Base-by-base conservation (phyloP, 371 early-diverging fungal genomes). In the Actinomucor elegans region DNA sequence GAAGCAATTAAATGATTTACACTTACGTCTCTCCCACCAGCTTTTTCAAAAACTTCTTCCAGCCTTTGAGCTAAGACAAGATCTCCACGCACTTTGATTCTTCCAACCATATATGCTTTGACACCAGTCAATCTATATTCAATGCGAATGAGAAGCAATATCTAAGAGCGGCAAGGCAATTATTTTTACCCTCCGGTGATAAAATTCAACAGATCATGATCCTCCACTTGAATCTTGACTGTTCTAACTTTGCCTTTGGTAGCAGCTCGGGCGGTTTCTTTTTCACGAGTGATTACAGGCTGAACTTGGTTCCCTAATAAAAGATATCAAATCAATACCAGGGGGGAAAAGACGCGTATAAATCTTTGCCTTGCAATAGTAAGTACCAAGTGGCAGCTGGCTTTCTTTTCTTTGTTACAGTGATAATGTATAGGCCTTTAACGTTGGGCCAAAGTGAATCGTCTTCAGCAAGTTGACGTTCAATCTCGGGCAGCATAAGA, bases 121-220 rank as follows among this genome's bases (percentile, higher is more conserved):
- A 74, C 61, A 10, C 74, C 74, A 17, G 67, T 69, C 63, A 74
- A 52, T 7, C 74, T 73, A 17, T 23, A 24, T n/a, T 34, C 11
- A 11, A 40, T 34, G 35, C 26, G 8, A 29, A 27, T 35, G 17
- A 5, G 6, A 11, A n/a, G 12, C 5, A 34, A 34, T 11, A 33
- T 11, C 3, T n/a, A 5, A 9, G 17, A 40, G 3, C 21, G 24
- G 12, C 3, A 34, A 12, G 5, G 9, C 24, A 23, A 23, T 24
- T n/a, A n/a, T n/a, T n/a, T 24, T 47, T 67, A 75, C 75, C 72
- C 75, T 55, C 75, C 73, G 23, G 73, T 73, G 26, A 76, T 66
- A 48, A 72, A 72, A 35, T 73, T 72, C 15, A 76, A 32, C 2
- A 73, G 49, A 59, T 76, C 69, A 18, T 27, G 36, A 46, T 72